phyloP scores from a whole-genome alignment of 257 asterid species.

The Schizonepeta tenuifolia region DNA sequence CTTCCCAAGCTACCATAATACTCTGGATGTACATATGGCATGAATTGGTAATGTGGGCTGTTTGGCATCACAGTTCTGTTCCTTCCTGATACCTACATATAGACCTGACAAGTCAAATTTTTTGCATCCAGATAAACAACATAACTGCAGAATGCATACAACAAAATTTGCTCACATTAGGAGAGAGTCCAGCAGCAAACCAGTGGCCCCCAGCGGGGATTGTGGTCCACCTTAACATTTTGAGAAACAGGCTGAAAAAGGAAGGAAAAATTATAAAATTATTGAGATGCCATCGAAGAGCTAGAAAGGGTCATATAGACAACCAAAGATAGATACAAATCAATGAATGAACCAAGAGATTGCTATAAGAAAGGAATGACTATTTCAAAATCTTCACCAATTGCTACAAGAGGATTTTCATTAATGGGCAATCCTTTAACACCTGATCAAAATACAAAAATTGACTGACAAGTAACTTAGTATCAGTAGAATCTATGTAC shows the following conservation, averaged over 20 bases:
- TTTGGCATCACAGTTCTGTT: constrained; percentile 64
- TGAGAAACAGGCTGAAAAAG: constrained; percentile 80
- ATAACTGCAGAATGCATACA: constrained; percentile 31
- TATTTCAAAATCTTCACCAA: constrained; percentile 14
- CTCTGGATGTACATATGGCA: constrained; percentile 79
- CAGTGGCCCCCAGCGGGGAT: constrained; percentile 99
- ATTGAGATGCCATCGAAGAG: constrained; percentile 19
- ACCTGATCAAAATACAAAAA: not conserved
- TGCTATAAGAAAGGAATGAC: constrained; percentile 9
- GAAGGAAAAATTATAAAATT: constrained; percentile 21
- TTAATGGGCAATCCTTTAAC: constrained; percentile 23
- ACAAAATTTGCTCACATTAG: constrained; percentile 72
- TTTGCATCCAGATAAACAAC: constrained; percentile 26
- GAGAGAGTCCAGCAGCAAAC: constrained; percentile 99
- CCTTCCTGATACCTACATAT: constrained; percentile 76
- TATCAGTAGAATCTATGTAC: not conserved
- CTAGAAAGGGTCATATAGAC: constrained; percentile 6
- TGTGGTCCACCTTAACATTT: constrained; percentile 86
- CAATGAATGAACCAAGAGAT: constrained; percentile 13
- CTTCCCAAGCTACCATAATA: constrained; percentile 97
- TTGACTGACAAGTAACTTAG: not conserved
- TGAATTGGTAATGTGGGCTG: constrained; percentile 82
- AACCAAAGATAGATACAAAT: constrained; percentile 8
- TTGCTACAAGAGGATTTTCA: constrained; percentile 13
- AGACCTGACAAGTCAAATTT: constrained; percentile 27